Percentiles rank a stretch among this genome's conserved stretches.
These are phyloP conservation scores for Triticum turgidum DNA, from an alignment of 176 grass and related monocot species.

Conservation along the genomic window DNA sequence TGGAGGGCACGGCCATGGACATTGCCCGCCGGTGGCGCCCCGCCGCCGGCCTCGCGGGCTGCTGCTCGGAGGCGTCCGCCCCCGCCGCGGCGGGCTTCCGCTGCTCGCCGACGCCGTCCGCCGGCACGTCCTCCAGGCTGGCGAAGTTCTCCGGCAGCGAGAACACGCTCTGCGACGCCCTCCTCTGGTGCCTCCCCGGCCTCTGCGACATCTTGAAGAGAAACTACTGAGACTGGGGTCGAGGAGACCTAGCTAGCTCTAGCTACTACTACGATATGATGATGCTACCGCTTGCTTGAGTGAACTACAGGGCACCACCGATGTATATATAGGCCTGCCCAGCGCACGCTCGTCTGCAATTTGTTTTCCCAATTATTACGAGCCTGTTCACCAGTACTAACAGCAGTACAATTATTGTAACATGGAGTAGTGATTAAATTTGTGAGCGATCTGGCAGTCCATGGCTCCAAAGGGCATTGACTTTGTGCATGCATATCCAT, in stretches of 20 bases:
- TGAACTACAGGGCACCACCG: neutral
- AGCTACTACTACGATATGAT: neutral
- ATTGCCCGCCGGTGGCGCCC: conserved; percentile 54
- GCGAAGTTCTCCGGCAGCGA: conserved; percentile 86
- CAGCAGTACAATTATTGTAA: neutral
- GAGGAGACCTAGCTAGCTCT: neutral
- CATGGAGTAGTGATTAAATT: neutral
- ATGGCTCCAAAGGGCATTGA: conserved; percentile 38
- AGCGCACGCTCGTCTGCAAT: neutral
- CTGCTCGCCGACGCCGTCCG: conserved; percentile 37
- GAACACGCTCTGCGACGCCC: conserved; percentile 84
- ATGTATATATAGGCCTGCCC: conserved; percentile 37
- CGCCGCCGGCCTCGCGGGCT: conserved; percentile 37
- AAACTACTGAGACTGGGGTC: neutral
- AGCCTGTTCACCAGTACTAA: neutral
- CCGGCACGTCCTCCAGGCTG: conserved; percentile 52
- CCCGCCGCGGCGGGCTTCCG: conserved; percentile 40
- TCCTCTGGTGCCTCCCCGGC: conserved; percentile 76
- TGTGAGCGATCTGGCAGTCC: conserved; percentile 12
- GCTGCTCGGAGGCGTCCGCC: conserved; percentile 37
- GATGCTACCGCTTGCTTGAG: neutral
- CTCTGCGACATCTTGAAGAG: conserved; percentile 55
- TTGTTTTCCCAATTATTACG: neutral
- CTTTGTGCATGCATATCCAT: conserved; percentile 26
- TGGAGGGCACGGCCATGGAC: conserved; percentile 51